Conservation (phyloP, 2,329 filamentous ascomycete species). For the Cladophialophora bantiana region DNA sequence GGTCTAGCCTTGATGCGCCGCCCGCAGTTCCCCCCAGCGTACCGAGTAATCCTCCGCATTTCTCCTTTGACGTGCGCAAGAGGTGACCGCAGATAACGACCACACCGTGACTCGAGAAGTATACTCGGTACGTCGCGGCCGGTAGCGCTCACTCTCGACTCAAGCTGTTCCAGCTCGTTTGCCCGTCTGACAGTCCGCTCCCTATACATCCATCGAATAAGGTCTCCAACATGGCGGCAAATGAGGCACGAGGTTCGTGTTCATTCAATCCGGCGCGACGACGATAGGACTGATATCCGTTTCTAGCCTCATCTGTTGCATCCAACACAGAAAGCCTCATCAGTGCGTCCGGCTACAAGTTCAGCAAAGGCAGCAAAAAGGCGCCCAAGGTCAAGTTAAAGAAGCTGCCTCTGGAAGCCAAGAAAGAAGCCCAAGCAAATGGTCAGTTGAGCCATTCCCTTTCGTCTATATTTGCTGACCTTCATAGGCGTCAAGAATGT, state of each 20-base stretch:
- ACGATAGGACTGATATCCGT: neutral
- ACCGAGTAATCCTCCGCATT: neutral
- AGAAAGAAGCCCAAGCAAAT: conserved; percentile 49
- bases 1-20: neutral
- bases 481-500: conserved; percentile 35
- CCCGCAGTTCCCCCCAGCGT: conserved; percentile 4
- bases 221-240: conserved; percentile 12
- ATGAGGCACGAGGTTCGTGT: conserved; percentile 19
- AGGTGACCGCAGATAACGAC: conserved; percentile 39
- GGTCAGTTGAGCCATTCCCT: conserved; percentile 21
- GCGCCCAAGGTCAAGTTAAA: conserved; percentile 55
- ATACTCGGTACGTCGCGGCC: neutral
- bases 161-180: neutral
- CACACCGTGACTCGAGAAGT: neutral
- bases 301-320: conserved; percentile 14
- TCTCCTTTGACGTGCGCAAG: neutral
- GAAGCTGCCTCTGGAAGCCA: conserved; percentile 46
- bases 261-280: neutral
- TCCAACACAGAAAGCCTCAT: conserved; percentile 45
- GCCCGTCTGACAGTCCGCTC: neutral
- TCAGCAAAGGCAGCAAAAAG: conserved; percentile 54
- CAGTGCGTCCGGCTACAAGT: conserved; percentile 55
- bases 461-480: neutral
- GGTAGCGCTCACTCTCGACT: neutral
- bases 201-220: neutral